These are phyloP conservation scores for Pleurotus giganteus DNA, from an alignment of 768 basidiomycete genomes.

Conservation along the genomic window DNA sequence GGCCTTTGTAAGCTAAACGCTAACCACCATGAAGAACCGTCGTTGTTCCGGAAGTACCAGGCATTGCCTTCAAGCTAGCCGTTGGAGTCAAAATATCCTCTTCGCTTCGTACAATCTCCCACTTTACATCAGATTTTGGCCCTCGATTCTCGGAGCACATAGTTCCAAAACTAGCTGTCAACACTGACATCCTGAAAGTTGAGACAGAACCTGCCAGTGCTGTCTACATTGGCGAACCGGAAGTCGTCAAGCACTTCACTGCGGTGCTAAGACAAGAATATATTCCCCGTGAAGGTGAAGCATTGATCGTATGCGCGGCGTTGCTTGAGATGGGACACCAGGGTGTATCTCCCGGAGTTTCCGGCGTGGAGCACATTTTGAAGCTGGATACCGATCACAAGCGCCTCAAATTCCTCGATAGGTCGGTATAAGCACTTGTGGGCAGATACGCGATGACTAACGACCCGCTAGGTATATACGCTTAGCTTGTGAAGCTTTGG, in stretches of 20 bases:
- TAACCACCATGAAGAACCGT: conserved; percentile 37
- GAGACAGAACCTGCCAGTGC: conserved; percentile 51
- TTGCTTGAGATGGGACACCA: conserved; percentile 52
- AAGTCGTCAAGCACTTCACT: conserved; percentile 51
- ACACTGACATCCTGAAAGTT: conserved; percentile 39
- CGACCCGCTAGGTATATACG: conserved; percentile 40
- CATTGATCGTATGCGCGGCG: conserved; percentile 48
- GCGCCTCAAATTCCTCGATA: conserved; percentile 43
- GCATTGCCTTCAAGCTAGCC: conserved; percentile 47
- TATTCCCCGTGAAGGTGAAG: conserved; percentile 36
- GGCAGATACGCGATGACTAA: not conserved
- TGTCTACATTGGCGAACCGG: conserved; percentile 40
- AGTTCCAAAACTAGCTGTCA: conserved; percentile 44
- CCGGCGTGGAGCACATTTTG: conserved; percentile 47
- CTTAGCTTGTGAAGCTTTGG: conserved; percentile 47
- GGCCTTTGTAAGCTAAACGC: conserved; percentile 5
- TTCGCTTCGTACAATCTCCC: conserved; percentile 55
- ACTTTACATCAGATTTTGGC: conserved; percentile 55
- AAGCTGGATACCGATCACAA: conserved; percentile 45
- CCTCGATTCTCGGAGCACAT: conserved; percentile 53
- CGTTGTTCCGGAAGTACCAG: conserved; percentile 40
- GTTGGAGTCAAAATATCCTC: conserved; percentile 60
- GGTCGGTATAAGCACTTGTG: conserved; percentile 26
- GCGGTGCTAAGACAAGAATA: conserved; percentile 47
- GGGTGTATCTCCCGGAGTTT: conserved; percentile 35